Percentiles rank a stretch among this genome's conserved stretches.
These are phyloP conservation scores for Sordaria brevicollis DNA, from an alignment of 495 filamentous ascomycete species.

Conservation along the genomic window DNA sequence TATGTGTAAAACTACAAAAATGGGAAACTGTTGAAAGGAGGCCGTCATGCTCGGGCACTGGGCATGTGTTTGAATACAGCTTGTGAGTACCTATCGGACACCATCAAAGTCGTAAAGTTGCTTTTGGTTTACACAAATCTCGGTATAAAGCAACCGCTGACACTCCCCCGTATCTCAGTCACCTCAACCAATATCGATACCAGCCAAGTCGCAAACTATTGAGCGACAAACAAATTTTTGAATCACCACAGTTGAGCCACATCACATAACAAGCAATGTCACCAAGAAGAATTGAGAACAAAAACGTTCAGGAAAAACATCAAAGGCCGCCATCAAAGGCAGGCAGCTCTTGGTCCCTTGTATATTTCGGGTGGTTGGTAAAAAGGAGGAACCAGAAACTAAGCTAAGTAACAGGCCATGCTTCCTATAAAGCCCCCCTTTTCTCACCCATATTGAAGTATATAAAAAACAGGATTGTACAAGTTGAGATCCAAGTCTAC, in stretches of 20 bases:
- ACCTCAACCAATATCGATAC: neutral
- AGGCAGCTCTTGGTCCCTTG: neutral
- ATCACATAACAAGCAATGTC: neutral
- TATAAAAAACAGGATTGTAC: neutral
- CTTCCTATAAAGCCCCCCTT: neutral
- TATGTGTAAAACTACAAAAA: neutral
- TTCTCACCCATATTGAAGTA: neutral
- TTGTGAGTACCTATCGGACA: neutral
- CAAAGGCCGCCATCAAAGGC: neutral
- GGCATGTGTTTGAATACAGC: neutral
- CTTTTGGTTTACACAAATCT: neutral
- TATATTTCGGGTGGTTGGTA: no score
- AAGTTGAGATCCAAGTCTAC: no score
- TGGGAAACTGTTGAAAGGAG: neutral
- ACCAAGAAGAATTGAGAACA: neutral
- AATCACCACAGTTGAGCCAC: neutral
- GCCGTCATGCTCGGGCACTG: neutral
- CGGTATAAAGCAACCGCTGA: neutral
- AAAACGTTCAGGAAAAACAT: neutral
- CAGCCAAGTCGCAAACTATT: neutral
- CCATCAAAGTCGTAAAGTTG: neutral
- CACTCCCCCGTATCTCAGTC: neutral
- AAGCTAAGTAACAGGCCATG: neutral
- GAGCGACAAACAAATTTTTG: neutral
- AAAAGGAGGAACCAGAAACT: neutral